Evolutionary conservation across 371 early-diverging fungal genomes (phyloP).

Genomic region (Lichtheimia ornata): DNA sequence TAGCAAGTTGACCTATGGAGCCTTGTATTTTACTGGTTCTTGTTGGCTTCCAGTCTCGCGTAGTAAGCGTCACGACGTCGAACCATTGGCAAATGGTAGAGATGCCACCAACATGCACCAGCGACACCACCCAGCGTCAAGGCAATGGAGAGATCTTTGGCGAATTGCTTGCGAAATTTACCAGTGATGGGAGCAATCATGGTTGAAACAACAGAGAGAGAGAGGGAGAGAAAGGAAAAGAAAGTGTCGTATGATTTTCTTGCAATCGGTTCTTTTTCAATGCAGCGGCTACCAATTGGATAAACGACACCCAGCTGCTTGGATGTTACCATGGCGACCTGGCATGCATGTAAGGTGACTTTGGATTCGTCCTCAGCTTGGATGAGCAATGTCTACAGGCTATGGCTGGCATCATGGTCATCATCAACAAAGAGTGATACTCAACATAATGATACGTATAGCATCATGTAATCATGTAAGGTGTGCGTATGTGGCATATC

Average conservation of each 20-base stretch:
- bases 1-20: neutral
- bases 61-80: constrained; percentile 49
- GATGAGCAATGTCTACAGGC: no score
- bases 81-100: constrained; percentile 41
- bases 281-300: no score
- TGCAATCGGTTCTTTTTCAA: no score
- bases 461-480: no score
- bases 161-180: constrained; percentile 47
- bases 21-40: constrained; percentile 29
- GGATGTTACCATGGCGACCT: no score
- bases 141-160: constrained; percentile 44
- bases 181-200: constrained; percentile 63
- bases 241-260: constrained; percentile 7
- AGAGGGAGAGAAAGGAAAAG: constrained; percentile 1
- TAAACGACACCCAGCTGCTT: no score
- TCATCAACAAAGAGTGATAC: no score
- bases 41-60: constrained; percentile 55
- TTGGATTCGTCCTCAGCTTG: no score
- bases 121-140: constrained; percentile 40
- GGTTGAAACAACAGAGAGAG: neutral
- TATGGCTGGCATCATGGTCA: no score
- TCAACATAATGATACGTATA: no score
- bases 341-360: no score
- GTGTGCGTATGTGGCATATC: no score
- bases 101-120: constrained; percentile 52